A percentile compares a stretch with the other conserved stretches of the same genome.
These are phyloP conservation scores for Leucocoprinus leucothites DNA, from an alignment of 768 basidiomycete species.

Conservation along the genomic window DNA sequence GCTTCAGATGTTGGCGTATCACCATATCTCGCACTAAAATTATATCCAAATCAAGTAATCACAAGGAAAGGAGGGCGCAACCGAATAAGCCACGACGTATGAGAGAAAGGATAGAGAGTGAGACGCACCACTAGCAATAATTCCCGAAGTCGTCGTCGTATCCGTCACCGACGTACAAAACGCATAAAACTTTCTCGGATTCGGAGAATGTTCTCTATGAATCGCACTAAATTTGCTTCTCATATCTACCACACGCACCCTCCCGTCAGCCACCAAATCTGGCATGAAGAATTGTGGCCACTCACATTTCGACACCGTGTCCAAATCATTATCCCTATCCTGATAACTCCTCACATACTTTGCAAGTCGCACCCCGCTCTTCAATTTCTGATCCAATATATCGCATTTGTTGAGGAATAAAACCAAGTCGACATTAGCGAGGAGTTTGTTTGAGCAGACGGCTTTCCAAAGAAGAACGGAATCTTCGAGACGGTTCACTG, in stretches of 20 bases:
- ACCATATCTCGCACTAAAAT: slow-evolving; percentile 75
- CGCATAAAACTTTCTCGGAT: slow-evolving; percentile 72
- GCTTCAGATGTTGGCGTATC: slow-evolving; percentile 72
- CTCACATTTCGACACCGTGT: slow-evolving; percentile 71
- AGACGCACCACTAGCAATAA: slow-evolving; percentile 59
- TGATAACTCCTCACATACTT: slow-evolving; percentile 75
- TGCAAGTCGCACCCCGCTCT: slow-evolving; percentile 52
- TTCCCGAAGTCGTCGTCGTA: slow-evolving; percentile 68
- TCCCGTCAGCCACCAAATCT: neutral
- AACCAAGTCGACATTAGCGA: slow-evolving; percentile 76
- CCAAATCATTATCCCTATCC: slow-evolving; percentile 67
- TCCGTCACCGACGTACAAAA: slow-evolving; percentile 80
- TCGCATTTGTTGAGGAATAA: slow-evolving; percentile 90
- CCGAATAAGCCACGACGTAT: neutral
- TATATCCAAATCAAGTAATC: slow-evolving; percentile 7
- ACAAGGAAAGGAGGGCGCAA: neutral
- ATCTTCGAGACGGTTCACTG: slow-evolving; percentile 70
- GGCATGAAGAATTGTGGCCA: slow-evolving; percentile 1
- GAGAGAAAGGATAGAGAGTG: too few relatives aligned
- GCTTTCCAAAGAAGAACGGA: slow-evolving; percentile 89
- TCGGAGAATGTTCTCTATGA: slow-evolving; percentile 72
- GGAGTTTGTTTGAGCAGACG: slow-evolving; percentile 78
- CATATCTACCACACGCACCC: slow-evolving; percentile 51
- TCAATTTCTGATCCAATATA: slow-evolving; percentile 69
- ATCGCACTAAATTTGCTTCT: slow-evolving; percentile 72